Percentiles rank a stretch among this genome's conserved stretches.
phyloP scores from a whole-genome alignment of 768 basidiomycete species.

The Tricholoma furcatifolium region DNA sequence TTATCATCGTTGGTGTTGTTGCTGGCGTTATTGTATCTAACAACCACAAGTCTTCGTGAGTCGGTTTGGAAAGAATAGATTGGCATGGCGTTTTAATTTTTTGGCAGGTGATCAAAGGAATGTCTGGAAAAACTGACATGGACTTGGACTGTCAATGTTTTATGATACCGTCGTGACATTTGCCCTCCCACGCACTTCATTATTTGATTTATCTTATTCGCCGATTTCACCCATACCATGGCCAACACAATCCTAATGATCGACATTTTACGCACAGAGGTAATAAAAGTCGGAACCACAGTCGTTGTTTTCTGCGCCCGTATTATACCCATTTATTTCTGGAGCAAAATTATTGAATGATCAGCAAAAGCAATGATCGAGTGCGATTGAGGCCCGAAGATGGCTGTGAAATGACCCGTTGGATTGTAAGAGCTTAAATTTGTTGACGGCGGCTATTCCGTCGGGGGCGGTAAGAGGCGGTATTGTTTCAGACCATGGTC shows the following conservation, averaged over 20 bases:
- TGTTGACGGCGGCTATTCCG: background rate
- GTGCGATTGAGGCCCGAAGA: too few species aligned
- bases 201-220: conserved; percentile 8
- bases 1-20: conserved; percentile 63
- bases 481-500: too few species aligned
- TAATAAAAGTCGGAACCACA: conserved; percentile 7
- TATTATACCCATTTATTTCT: conserved; percentile 11
- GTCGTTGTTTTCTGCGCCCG: background rate
- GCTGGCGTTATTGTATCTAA: conserved; percentile 54
- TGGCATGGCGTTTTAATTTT: background rate
- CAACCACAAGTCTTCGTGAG: conserved; percentile 22
- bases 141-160: conserved; percentile 4
- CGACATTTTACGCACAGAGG: background rate
- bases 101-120: conserved; percentile 9
- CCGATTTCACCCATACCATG: background rate
- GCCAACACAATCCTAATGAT: conserved; percentile 4
- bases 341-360: background rate
- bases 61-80: background rate
- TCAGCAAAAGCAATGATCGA: background rate
- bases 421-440: too few species aligned
- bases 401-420: too few species aligned
- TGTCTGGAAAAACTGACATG: background rate
- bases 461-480: too few species aligned
- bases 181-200: conserved; percentile 5
- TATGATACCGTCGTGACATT: conserved; percentile 6